phyloP scores from a whole-genome alignment of 2,329 filamentous ascomycete genomes.

The Orbilia blumenaviensis region DNA sequence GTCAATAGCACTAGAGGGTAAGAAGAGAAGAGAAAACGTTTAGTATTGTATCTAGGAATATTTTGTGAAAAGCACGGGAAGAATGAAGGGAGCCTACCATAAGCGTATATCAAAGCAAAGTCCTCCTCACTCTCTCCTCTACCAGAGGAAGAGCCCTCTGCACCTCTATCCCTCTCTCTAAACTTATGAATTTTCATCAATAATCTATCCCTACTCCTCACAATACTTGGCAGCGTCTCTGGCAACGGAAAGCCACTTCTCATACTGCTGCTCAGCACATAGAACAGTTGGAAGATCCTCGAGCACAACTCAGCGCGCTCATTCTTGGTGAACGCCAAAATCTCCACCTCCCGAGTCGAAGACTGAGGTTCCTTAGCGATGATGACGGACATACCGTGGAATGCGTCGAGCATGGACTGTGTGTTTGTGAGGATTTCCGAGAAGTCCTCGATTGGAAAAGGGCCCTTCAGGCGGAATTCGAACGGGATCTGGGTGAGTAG shows the following conservation, averaged over 20 bases:
- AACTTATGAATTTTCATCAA: conserved; percentile 89
- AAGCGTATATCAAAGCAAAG: conserved; percentile 91
- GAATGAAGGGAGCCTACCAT: conserved; percentile 64
- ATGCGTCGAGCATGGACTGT: conserved; percentile 85
- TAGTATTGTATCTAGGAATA: neutral
- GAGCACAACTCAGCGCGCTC: conserved; percentile 84
- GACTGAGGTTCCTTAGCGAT: conserved; percentile 80
- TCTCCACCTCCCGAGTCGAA: conserved; percentile 80
- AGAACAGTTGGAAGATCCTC: conserved; percentile 86
- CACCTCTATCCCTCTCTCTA: conserved; percentile 69
- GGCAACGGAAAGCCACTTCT: conserved; percentile 94
- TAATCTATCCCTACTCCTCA: conserved; percentile 80
- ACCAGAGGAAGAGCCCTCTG: too few species aligned
- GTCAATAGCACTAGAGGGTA: conserved; percentile 67
- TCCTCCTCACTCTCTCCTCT: conserved; percentile 68
- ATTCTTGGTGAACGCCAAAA: conserved; percentile 79
- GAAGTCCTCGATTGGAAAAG: conserved; percentile 80
- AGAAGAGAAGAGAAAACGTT: neutral
- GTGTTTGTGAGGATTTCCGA: conserved; percentile 80
- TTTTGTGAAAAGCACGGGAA: neutral
- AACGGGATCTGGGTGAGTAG: conserved; percentile 76
- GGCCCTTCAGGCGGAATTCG: conserved; percentile 87
- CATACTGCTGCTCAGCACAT: conserved; percentile 88
- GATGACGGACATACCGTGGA: conserved; percentile 95
- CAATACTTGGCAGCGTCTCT: conserved; percentile 84